Base-by-base conservation (phyloP, 1,139 yeast species). In the Geotrichum bryndzae region DNA sequence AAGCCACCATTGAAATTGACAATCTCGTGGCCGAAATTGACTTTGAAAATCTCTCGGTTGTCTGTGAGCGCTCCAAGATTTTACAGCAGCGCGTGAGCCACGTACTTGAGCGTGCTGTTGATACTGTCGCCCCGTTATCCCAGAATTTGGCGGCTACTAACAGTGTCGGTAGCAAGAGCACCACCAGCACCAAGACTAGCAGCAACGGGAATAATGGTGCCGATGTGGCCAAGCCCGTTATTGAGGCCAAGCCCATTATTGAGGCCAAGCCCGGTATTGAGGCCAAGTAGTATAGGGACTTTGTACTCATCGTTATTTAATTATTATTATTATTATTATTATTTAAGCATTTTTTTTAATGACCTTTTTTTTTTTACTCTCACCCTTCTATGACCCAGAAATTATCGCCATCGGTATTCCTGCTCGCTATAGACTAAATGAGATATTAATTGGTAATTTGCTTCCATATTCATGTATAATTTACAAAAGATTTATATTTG, bases 21-120 rank as follows among this genome's bases (percentile, higher is more conserved):
- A 85, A 85, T 65, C 84, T 81, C 66, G 84, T 79, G 59, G 99
- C 97, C 1, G 77, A 76, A 22, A 83, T 95, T 22, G 82, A 87
- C 67, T 89, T 87, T 67, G 74, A 79, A 1, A 82, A 81, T 54
- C 80, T 90, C 72, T 77, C 80, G 1, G 96, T 92, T 0, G 84
- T 81, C n/a, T 90, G 98, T 70, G 76, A 84, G 1, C 27, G 50
- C 2, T 87, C 94, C 0, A 86, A 84, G 62, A 92, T 92, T 0
- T 77, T 94, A 64, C 84, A 84, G 68, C 94, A 90, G 66, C 83
- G 99, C 72, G 85, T 94, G 3, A 90, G 86, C 67, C 94, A 88
- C 67, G 87, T 94, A 18, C 77, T 94, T 61, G 84, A 83, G 59
- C 82, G 96, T 64, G 96, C 96, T 8, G 82, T 87, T 62, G 88